A percentile compares a stretch with the other conserved stretches of the same genome.
These are phyloP conservation scores for Eleusine coracana DNA, from an alignment of 176 grass and related monocot genomes.

Conservation along the genomic window DNA sequence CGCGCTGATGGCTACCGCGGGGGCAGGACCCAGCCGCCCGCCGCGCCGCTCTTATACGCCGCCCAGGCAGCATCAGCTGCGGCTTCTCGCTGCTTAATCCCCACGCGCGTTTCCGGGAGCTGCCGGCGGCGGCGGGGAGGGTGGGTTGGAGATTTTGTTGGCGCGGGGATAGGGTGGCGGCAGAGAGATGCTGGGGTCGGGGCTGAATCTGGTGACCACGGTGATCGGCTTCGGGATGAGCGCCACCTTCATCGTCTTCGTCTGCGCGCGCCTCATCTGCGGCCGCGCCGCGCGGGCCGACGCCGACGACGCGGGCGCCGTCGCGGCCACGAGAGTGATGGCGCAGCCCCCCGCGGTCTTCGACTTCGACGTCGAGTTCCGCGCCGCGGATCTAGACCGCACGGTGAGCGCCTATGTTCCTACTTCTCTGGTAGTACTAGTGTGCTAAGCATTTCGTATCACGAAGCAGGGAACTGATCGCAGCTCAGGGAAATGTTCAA, in stretches of 20 bases:
- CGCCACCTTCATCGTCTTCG: slow-evolving; percentile 94
- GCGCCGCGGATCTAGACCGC: slow-evolving; percentile 64
- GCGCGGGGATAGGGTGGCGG: background rate
- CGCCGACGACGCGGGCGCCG: slow-evolving; percentile 32
- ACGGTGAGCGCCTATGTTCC: slow-evolving; percentile 41
- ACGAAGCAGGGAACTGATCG: background rate
- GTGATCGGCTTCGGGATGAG: slow-evolving; percentile 98
- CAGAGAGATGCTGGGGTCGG: slow-evolving; percentile 71
- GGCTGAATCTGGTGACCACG: slow-evolving; percentile 93
- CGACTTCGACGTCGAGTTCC: slow-evolving; percentile 79
- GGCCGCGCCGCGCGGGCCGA: slow-evolving; percentile 54
- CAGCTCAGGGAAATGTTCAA: background rate
- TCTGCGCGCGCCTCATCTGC: slow-evolving; percentile 91
- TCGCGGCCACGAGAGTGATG: slow-evolving; percentile 39
- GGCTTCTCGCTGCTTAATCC: slow-evolving; percentile 24
- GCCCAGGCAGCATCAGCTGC: slow-evolving; percentile 15
- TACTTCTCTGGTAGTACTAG: background rate
- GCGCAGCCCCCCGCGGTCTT: slow-evolving; percentile 45
- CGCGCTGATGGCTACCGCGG: slow-evolving; percentile 53
- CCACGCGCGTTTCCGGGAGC: background rate
- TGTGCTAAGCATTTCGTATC: background rate
- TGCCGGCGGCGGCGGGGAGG: background rate
- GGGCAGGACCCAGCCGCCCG: slow-evolving; percentile 30
- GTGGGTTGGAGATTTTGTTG: background rate
- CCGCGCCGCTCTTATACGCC: slow-evolving; percentile 57